phyloP scores from a whole-genome alignment of 1,284 basidiomycete genomes.

The Ustilago hordei region DNA sequence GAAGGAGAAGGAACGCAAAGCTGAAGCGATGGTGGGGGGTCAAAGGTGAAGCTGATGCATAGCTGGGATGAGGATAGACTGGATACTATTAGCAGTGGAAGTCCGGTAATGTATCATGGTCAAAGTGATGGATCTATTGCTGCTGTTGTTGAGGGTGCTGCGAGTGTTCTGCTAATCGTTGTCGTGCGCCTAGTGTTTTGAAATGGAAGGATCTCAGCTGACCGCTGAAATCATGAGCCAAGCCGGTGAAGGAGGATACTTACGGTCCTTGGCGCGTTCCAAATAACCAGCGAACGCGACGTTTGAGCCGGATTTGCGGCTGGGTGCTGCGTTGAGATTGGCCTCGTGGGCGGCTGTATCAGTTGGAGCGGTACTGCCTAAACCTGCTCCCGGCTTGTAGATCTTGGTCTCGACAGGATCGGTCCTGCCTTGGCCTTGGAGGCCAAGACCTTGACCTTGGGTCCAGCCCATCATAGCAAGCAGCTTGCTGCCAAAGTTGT shows the following conservation, averaged over 20 bases:
- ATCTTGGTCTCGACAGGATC: constrained; percentile 46
- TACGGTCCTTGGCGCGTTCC: constrained; percentile 32
- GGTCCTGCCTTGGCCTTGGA: constrained; percentile 24
- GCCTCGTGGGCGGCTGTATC: constrained; percentile 4
- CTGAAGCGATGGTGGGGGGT: background rate
- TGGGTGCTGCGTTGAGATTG: background rate
- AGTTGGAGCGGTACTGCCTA: constrained; percentile 32
- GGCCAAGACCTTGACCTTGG: constrained; percentile 42
- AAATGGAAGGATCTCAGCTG: background rate
- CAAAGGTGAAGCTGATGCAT: constrained; percentile 6
- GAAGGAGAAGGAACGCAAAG: constrained; percentile 12
- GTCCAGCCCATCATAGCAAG: constrained; percentile 54
- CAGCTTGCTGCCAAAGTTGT: constrained; percentile 49
- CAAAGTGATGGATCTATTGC: background rate
- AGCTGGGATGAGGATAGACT: background rate
- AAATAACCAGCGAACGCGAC: constrained; percentile 32
- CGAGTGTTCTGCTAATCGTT: constrained; percentile 27
- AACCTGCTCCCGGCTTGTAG: constrained; percentile 43
- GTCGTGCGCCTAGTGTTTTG: constrained; percentile 15
- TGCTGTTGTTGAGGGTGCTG: background rate
- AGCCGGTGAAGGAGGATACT: constrained; percentile 1
- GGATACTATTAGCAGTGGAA: constrained; percentile 4
- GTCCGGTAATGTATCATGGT: background rate
- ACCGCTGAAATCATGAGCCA: background rate
- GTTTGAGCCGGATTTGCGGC: background rate